These are phyloP conservation scores for Inonotus obliquus DNA, from an alignment of 1,284 basidiomycete genomes.

Conservation along the genomic window DNA sequence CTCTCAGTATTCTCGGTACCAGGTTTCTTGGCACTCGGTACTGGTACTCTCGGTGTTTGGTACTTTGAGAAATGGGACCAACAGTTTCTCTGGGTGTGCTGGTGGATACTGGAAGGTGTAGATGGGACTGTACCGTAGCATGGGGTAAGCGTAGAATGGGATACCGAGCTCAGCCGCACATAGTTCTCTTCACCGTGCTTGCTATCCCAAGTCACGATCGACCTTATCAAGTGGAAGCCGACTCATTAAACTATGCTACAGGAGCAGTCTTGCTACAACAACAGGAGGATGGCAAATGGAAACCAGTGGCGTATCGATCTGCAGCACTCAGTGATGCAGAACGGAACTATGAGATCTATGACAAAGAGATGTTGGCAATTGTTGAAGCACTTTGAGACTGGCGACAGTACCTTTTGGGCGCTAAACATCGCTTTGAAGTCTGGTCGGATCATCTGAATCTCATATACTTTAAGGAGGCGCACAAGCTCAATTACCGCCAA, in stretches of 20 bases:
- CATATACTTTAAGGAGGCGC: constrained; percentile 25
- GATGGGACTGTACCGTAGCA: no score
- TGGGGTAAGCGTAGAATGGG: background rate
- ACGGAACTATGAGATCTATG: constrained; percentile 43
- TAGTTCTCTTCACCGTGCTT: no score
- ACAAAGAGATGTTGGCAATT: constrained; percentile 42
- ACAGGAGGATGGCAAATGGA: constrained; percentile 20
- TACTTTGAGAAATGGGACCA: no score
- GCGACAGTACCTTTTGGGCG: constrained; percentile 27
- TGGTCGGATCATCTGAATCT: constrained; percentile 33
- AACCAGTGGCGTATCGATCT: constrained; percentile 29
- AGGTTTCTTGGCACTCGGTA: no score
- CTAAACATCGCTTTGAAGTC: constrained; percentile 19
- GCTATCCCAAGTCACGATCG: background rate
- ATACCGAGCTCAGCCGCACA: background rate
- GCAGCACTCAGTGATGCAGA: constrained; percentile 27
- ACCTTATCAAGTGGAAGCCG: background rate
- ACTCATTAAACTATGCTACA: constrained; percentile 7
- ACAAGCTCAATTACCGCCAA: constrained; percentile 32
- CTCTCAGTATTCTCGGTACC: no score
- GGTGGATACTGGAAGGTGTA: no score
- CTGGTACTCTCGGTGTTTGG: no score
- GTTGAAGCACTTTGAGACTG: constrained; percentile 31
- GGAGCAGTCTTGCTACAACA: constrained; percentile 5
- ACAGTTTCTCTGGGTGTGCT: no score